phyloP scores from a whole-genome alignment of 495 filamentous ascomycete genomes.

The Aspergillus egyptiacus region DNA sequence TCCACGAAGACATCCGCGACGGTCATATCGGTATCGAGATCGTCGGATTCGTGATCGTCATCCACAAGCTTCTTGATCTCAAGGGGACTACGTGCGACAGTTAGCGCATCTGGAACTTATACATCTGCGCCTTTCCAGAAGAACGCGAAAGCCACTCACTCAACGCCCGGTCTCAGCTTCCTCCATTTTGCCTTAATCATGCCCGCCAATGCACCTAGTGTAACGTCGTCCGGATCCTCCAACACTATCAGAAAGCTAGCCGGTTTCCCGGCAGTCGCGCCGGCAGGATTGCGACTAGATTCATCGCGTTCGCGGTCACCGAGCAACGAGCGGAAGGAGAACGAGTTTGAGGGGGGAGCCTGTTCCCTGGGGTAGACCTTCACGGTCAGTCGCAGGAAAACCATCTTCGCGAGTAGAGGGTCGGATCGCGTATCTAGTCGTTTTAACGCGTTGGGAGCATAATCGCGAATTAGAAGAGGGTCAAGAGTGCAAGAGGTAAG shows the following conservation, averaged over 20 bases:
- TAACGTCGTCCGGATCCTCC: conserved; percentile 26
- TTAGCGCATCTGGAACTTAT: conserved; percentile 3
- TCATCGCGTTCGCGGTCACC: conserved; percentile 15
- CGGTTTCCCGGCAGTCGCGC: conserved; percentile 13
- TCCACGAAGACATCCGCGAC: conserved; percentile 39
- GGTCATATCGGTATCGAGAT: conserved; percentile 30
- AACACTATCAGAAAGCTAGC: conserved; percentile 30
- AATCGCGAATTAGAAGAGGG: not conserved
- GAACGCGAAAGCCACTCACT: conserved; percentile 22
- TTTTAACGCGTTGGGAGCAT: not conserved
- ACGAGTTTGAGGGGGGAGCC: conserved; percentile 4
- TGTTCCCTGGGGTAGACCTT: conserved; percentile 33
- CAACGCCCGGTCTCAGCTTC: conserved; percentile 26
- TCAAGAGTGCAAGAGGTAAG: not conserved
- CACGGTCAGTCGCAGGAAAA: conserved; percentile 33
- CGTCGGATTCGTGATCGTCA: conserved; percentile 26
- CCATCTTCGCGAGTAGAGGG: conserved; percentile 21
- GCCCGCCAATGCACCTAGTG: conserved; percentile 26
- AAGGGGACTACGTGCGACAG: conserved; percentile 25
- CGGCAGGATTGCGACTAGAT: conserved; percentile 2
- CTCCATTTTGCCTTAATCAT: conserved; percentile 35
- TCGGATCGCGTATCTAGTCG: not conserved
- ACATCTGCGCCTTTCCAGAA: not conserved
- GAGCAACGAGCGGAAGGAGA: conserved; percentile 10
- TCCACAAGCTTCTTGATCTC: conserved; percentile 37